These are phyloP conservation scores for Nicotiana noctiflora DNA, from an alignment of 257 asterid species.

Conservation along the genomic window DNA sequence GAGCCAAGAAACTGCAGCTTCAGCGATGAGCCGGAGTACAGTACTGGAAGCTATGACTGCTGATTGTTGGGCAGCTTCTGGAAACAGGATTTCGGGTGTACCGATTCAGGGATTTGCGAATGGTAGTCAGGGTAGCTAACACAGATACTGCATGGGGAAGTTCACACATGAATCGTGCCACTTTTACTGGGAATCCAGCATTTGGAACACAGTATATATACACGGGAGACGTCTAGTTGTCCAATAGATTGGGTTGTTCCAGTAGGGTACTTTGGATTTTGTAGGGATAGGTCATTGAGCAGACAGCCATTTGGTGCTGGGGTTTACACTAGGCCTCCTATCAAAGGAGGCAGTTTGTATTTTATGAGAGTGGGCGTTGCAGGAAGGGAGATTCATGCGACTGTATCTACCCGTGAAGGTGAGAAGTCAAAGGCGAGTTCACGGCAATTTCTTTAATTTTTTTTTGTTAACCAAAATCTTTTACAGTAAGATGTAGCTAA, in stretches of 20 bases:
- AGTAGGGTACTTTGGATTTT: conserved; percentile 41
- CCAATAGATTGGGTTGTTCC: conserved; percentile 66
- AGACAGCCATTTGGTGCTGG: conserved; percentile 40
- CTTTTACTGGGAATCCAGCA: conserved; percentile 33
- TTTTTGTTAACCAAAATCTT: conserved; percentile 12
- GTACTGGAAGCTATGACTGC: conserved; percentile 42
- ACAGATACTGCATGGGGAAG: conserved; percentile 40
- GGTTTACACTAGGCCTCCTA: conserved; percentile 54
- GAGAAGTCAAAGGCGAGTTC: neutral
- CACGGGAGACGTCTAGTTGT: conserved; percentile 51
- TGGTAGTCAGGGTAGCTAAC: conserved; percentile 41
- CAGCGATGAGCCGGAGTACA: conserved; percentile 16
- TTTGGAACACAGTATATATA: conserved; percentile 69
- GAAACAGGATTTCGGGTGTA: conserved; percentile 55
- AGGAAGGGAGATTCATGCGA: conserved; percentile 79
- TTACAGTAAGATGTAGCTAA: conserved; percentile 11
- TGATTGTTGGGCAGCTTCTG: conserved; percentile 49
- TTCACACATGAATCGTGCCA: conserved; percentile 35
- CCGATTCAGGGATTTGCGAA: conserved; percentile 48
- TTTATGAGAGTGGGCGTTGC: conserved; percentile 79
- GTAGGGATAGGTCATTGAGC: conserved; percentile 53
- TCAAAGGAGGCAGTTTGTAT: conserved; percentile 65
- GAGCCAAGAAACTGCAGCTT: conserved; percentile 31
- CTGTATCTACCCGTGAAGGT: conserved; percentile 57
- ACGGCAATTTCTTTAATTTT: neutral